Base-by-base conservation (phyloP, 169 alveolate species). In the Cystoisospora suis region DNA sequence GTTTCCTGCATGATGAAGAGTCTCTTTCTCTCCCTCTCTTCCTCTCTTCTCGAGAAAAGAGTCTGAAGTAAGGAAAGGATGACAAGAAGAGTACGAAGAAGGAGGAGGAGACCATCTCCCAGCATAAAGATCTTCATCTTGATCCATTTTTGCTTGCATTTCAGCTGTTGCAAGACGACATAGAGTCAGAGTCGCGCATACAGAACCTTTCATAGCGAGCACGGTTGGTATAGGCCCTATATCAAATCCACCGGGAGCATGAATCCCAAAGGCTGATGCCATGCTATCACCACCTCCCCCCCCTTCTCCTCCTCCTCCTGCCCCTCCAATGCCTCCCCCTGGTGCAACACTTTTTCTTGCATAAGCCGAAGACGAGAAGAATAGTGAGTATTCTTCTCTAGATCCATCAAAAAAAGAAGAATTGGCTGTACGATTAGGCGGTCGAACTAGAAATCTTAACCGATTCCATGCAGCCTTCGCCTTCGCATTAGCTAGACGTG, bases 201-300 rank as follows among this genome's bases (percentile, higher is more conserved):
- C 46, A 6, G 46, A 7, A 29, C 81, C 81, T 32, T 36, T n/a
- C 53, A 70, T 20, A 6, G 81, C 81, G 49, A 70, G 46, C 38
- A 70, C 81, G 34, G 81, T 70, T 7, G 81, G 81, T 3, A 70
- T n/a, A 29, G 81, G 81, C 15, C 75, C 75, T 5, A 59, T 15
- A 7, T 59, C 75, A 36, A 5, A 59, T 4, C 75, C 75, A 3
- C 42, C 6, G n/a, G n/a, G n/a, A n/a, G n/a, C n/a, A n/a, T n/a
- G n/a, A n/a, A n/a, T n/a, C n/a, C n/a, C n/a, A n/a, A n/a, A n/a
- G 6, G 75, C 75, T 27, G 75, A 20, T 5, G 29, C 29, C 32
- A 59, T 20, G 75, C 75, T 20, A 27, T 59, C 75, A 27, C 29
- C 29, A 29, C 42, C 29, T 20, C 29, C 42, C n/a, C n/a, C n/a